Base-by-base conservation (phyloP, 2,329 filamentous ascomycete genomes). In the Lachnellula hyalina region DNA sequence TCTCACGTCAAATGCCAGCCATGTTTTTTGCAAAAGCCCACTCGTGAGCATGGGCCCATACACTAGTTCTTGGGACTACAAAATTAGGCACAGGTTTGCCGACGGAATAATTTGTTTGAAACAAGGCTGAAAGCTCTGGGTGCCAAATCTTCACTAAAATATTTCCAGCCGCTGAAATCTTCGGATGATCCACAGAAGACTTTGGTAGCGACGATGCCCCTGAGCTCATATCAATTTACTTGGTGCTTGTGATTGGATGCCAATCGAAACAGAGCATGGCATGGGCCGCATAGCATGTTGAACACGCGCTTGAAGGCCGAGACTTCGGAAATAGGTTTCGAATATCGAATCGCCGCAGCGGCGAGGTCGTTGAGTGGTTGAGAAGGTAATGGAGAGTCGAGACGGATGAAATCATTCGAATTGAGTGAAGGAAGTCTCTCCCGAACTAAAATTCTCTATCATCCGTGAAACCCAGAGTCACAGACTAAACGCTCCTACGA, bases 21-120 rank as follows among this genome's bases (percentile, higher is more conserved):
- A 52, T 49, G 49, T 55, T 54, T 55, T 54, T 45, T 28, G 45
- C 23, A 51, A 45, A 9, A 12, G 46, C 14, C 21, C 32, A 34
- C 42, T 34, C 50, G 25, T 46, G 25, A 52, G 42, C 47, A 41
- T 47, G 41, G 21, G 23, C 28, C 28, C 25, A 21, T 38, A 28
- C 25, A 50, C 11, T 52, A 46, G 32, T 52, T 8, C 6, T 35
- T 46, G 47, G 52, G 41, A 19, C 42, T 7, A 32, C 19, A 17
- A 41, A 17, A 19, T 28, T 46, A 32, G 23, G 47, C 23, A 48
- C 35, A 42, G 41, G 17, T 34, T 52, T 35, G 32, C 48, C 17
- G 40, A 41, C 48, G 47, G 47, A 50, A 17, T 44, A 51, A 51
- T 47, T 46, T 51, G 48, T 54, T 54, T 54, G 47, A 50, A 54